Percentiles rank a stretch among this genome's conserved stretches.
Evolutionary conservation across 176 grass and related monocot genomes (phyloP).

Genomic region (Phoenix roebelenii): DNA sequence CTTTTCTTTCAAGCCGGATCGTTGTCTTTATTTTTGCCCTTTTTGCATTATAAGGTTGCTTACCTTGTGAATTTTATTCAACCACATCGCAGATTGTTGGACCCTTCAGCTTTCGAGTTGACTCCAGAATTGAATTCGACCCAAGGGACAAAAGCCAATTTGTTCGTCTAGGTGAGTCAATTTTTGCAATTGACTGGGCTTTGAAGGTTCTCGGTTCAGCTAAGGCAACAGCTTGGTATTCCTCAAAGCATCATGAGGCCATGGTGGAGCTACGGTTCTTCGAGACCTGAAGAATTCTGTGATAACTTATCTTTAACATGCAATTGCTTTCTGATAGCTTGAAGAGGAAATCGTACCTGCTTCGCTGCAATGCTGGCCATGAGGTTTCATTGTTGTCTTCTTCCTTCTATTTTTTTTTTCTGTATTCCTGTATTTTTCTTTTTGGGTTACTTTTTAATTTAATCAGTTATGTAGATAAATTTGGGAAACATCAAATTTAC

Average conservation of each 20-base stretch:
- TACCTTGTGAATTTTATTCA: neutral
- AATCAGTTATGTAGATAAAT: too few relatives aligned
- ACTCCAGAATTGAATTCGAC: slow-evolving; percentile 54
- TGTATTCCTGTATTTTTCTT: too few relatives aligned
- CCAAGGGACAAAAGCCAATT: slow-evolving; percentile 35
- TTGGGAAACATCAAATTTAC: too few relatives aligned
- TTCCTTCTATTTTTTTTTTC: too few relatives aligned
- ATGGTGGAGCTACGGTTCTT: slow-evolving; percentile 90
- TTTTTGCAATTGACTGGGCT: slow-evolving; percentile 88
- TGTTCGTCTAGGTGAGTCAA: slow-evolving; percentile 46
- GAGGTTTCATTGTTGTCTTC: too few relatives aligned
- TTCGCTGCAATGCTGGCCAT: too few relatives aligned
- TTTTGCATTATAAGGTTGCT: neutral
- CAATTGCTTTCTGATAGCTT: too few relatives aligned
- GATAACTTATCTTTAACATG: too few relatives aligned
- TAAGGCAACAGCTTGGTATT: slow-evolving; percentile 93
- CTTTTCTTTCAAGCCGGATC: too few relatives aligned
- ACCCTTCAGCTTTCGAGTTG: slow-evolving; percentile 82
- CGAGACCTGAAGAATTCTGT: slow-evolving; percentile 35
- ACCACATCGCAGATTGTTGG: slow-evolving; percentile 50
- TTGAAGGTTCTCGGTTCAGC: slow-evolving; percentile 88
- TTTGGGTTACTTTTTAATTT: too few relatives aligned
- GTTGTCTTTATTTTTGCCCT: neutral
- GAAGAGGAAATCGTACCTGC: too few relatives aligned
- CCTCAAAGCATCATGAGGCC: slow-evolving; percentile 57